These are phyloP conservation scores for Corchorus olitorius DNA, from an alignment of 345 rosid genomes.

Conservation along the genomic window DNA sequence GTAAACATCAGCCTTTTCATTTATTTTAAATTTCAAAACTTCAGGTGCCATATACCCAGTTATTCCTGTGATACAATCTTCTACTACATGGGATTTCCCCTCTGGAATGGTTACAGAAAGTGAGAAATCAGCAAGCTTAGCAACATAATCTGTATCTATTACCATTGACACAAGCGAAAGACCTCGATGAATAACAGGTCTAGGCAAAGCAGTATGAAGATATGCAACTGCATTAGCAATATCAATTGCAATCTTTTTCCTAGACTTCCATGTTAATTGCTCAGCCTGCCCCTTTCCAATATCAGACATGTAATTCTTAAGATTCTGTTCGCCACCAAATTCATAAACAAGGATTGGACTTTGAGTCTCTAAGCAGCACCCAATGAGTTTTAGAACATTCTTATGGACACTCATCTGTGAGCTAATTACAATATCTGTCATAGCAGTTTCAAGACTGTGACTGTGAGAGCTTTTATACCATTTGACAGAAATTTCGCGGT, in stretches of 20 bases:
- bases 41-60: no score
- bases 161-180: slow-evolving; percentile 7
- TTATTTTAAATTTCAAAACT: no score
- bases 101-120: no score
- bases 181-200: slow-evolving; percentile 8
- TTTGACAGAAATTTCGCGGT: slow-evolving; percentile 3
- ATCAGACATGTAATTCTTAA: not conserved
- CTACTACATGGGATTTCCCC: no score
- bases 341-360: slow-evolving; percentile 14
- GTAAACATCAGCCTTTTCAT: no score
- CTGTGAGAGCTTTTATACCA: not conserved
- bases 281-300: not conserved
- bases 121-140: no score
- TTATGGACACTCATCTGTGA: slow-evolving; percentile 14
- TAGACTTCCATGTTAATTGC: slow-evolving; percentile 12
- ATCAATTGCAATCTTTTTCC: slow-evolving; percentile 12
- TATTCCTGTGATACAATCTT: no score
- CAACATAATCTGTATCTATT: no score
- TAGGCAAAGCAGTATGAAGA: slow-evolving; percentile 19
- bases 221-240: slow-evolving; percentile 15
- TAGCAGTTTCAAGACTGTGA: slow-evolving; percentile 11
- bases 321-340: slow-evolving; percentile 14
- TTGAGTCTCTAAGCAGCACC: slow-evolving; percentile 17
- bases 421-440: slow-evolving; percentile 7
- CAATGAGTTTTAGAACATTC: slow-evolving; percentile 16